Evolutionary conservation across 106 monocot genomes (phyloP).

Genomic region (Triglochin maritima): DNA sequence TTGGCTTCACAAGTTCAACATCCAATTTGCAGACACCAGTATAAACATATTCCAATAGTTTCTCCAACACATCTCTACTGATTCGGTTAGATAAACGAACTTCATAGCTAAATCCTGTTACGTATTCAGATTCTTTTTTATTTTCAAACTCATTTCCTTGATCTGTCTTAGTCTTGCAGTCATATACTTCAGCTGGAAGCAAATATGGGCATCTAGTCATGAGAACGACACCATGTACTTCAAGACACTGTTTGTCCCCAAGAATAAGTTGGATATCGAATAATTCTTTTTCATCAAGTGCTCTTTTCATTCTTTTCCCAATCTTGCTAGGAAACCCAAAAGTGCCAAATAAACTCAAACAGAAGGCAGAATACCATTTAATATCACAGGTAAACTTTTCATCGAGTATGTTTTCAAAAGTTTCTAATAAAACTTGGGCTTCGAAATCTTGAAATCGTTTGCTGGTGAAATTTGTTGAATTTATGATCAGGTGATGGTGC

Average conservation of each 20-base stretch:
- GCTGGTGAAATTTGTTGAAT: constrained; percentile 5
- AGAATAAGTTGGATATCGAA: constrained; percentile 53
- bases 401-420: constrained; percentile 33
- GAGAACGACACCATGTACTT: constrained; percentile 55
- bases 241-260: constrained; percentile 29
- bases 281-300: constrained; percentile 43
- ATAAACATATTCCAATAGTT: constrained; percentile 70
- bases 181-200: constrained; percentile 30
- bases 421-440: constrained; percentile 17
- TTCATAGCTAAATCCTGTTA: constrained; percentile 10
- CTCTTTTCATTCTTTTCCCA: constrained; percentile 38
- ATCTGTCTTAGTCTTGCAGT: constrained; percentile 3
- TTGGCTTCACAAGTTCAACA: constrained; percentile 24
- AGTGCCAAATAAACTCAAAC: constrained; percentile 56
- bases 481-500: constrained; percentile 13
- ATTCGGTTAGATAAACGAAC: constrained; percentile 63
- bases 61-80: constrained; percentile 30
- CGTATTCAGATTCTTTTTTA: not conserved
- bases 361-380: constrained; percentile 43
- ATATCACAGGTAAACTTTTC: constrained; percentile 24
- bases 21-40: constrained; percentile 45
- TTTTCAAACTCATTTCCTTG: constrained; percentile 6
- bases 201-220: constrained; percentile 48
- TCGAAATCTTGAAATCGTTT: constrained; percentile 6
- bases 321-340: constrained; percentile 57